Percentiles rank a stretch among this genome's conserved stretches.
Conservation (phyloP, 345 rosid species). For the Mercurialis annua region DNA sequence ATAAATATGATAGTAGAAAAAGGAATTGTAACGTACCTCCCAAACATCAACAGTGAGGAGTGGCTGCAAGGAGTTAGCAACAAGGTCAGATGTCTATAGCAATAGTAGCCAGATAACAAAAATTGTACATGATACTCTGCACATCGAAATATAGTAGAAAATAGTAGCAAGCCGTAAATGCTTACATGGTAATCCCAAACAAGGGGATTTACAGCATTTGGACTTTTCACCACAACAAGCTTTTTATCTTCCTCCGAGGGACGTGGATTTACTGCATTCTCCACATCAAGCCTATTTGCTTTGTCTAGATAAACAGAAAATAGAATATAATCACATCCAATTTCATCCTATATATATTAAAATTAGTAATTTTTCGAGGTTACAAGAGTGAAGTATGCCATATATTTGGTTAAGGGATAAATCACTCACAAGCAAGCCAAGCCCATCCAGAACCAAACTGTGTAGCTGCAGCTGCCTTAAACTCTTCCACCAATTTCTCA, state of each 20-base stretch:
- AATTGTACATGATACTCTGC: not conserved
- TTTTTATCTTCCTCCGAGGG: constrained; percentile 74
- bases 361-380: not conserved
- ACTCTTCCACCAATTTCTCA: constrained; percentile 45
- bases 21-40: constrained; percentile 56
- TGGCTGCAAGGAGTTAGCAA: constrained; percentile 57
- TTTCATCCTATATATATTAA: not conserved
- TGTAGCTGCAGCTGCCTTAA: constrained; percentile 66
- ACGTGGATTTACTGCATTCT: constrained; percentile 59
- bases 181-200: constrained; percentile 88
- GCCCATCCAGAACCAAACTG: constrained; percentile 98
- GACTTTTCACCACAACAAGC: constrained; percentile 78
- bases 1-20: not conserved
- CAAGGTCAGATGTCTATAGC: constrained; percentile 19
- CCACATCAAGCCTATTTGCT: constrained; percentile 65
- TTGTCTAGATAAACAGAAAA: constrained; percentile 49
- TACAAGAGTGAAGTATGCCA: constrained; percentile 5
- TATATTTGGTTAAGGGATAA: not conserved
- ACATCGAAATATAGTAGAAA: constrained; percentile 7
- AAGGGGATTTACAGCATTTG: constrained; percentile 91
- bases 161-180: constrained; percentile 7
- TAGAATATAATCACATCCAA: not conserved
- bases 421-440: constrained; percentile 82
- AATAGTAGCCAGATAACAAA: constrained; percentile 9
- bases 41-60: constrained; percentile 90